Evolutionary conservation across 164 flowering plant genomes (phyloP), one percentile per base, ranked within the genome.

Genomic region (Aristolochia contorta): DNA sequence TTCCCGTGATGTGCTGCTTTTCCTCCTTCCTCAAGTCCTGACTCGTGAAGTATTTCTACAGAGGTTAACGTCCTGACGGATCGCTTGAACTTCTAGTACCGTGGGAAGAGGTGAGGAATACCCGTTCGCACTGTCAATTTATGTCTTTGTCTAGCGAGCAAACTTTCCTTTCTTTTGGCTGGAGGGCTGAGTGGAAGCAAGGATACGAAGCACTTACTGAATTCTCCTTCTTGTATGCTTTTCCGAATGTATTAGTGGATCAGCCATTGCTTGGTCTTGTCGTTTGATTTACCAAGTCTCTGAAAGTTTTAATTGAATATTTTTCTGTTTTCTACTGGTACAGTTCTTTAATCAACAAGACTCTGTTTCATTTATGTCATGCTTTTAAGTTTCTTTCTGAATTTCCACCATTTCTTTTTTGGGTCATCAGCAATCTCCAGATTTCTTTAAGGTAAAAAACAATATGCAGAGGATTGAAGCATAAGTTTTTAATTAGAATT

Each of bases 11-110:
- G 51, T 25, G 41, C 43, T 47, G 18, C 19, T 53, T 59, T 24
- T 47, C 47, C 19, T 45, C 51, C 50, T 59, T 59, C 25, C 62
- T 47, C 41, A 32, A 32, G 50, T 47, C 16, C 53, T 59, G 54
- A 59, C 53, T 59, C 41, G 24, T 59, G 41, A 59, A 59, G 62
- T 47, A 47, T 59, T 47, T 59, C 21, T 59, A 27, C 62, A 59
- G 62, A 25, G 37, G 47, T 47, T 30, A 22, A 46, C 18, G 50
- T 21, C 32, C 37, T 58, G 20, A 21, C 13, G 50, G 61, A 47
- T 47, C 19, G 41, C 21, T 25, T 47, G 62, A 47, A 23, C 62
- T 24, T 59, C 41, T 59, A 20, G 49, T 47, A 16, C 41, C 20
- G 9, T 37, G 43, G 54, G 30, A 59, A 59, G 49, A 47, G 23